Conservation (phyloP, 495 filamentous ascomycete genomes). For the Neurospora sp. region DNA sequence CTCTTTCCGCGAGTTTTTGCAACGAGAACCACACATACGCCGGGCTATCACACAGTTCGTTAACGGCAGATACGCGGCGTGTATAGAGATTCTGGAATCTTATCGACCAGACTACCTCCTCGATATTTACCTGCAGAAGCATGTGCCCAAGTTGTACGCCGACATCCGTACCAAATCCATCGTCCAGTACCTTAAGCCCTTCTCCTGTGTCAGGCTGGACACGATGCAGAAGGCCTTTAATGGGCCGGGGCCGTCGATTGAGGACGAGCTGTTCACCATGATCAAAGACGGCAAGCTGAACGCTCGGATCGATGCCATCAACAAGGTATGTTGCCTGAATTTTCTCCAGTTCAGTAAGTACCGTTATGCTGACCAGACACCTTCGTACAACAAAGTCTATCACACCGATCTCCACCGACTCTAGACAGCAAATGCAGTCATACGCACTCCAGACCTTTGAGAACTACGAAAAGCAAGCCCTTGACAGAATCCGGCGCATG, state of each 20-base stretch:
- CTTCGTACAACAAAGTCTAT: constrained; percentile 40
- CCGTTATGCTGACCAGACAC: neutral
- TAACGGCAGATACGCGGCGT: constrained; percentile 74
- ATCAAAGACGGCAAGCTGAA: constrained; percentile 63
- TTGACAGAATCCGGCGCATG: constrained; percentile 65
- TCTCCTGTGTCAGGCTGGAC: constrained; percentile 60
- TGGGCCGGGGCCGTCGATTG: constrained; percentile 47
- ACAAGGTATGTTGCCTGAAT: constrained; percentile 40
- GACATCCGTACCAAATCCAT: constrained; percentile 82
- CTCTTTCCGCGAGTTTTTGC: constrained; percentile 75
- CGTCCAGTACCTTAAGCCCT: constrained; percentile 77
- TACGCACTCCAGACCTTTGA: constrained; percentile 55
- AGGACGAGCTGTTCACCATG: constrained; percentile 65
- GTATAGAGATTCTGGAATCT: constrained; percentile 68
- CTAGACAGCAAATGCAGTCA: constrained; percentile 55
- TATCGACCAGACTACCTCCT: constrained; percentile 80
- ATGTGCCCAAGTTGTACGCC: constrained; percentile 57
- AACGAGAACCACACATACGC: constrained; percentile 88
- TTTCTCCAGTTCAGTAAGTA: neutral
- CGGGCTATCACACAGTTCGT: constrained; percentile 83
- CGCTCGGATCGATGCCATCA: constrained; percentile 75
- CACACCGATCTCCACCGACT: constrained; percentile 53
- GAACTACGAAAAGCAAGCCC: constrained; percentile 60
- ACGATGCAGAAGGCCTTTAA: constrained; percentile 59
- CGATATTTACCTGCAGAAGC: constrained; percentile 75